Percentiles rank a stretch among this genome's conserved stretches.
Conservation (phyloP, 305 asterid genomes). For the Solanum chacoense region DNA sequence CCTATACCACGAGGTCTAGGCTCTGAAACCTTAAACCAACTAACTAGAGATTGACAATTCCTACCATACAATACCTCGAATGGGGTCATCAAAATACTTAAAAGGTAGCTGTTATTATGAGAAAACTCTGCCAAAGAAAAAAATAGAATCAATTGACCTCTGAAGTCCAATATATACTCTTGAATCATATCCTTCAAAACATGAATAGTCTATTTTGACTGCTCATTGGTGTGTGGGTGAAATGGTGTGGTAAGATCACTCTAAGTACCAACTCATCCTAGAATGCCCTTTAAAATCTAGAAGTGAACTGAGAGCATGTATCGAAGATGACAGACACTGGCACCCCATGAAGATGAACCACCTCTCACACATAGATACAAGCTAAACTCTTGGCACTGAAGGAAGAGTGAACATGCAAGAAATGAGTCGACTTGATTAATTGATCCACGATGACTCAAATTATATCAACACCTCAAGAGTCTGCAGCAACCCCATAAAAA, state of each 20-base stretch:
- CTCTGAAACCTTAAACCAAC: too few species aligned
- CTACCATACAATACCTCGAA: background rate
- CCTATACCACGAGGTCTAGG: background rate
- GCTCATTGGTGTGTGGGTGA: background rate
- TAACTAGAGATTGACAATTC: background rate
- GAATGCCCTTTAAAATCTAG: background rate
- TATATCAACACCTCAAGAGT: background rate
- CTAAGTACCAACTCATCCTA: background rate
- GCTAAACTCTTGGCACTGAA: background rate
- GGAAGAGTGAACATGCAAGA: background rate
- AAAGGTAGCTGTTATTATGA: background rate
- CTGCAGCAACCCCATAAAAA: background rate
- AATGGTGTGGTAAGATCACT: background rate
- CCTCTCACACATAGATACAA: background rate
- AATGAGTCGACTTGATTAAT: background rate
- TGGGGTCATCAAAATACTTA: too few species aligned
- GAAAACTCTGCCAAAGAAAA: background rate
- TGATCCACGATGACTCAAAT: background rate
- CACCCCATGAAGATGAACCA: background rate
- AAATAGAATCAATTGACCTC: background rate
- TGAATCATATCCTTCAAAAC: background rate
- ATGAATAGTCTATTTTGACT: background rate
- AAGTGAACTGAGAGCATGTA: background rate
- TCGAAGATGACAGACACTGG: too few species aligned
- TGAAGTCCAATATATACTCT: background rate